phyloP scores from a whole-genome alignment of 139 green algal species.

The Closterium sp. region DNA sequence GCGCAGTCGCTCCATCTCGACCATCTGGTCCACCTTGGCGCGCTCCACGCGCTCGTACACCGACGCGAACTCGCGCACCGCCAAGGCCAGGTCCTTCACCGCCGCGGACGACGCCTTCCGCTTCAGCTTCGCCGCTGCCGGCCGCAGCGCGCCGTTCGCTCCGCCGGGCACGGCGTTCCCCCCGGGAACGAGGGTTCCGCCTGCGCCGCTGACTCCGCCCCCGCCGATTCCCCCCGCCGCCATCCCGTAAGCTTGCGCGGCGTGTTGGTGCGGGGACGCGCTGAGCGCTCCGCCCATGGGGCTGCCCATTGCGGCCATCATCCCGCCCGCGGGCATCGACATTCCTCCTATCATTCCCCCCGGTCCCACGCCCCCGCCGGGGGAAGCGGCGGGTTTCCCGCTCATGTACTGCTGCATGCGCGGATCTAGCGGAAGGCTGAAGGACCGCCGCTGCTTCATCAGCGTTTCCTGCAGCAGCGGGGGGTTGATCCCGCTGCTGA shows the following conservation, averaged over 20 bases:
- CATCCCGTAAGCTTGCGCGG: not conserved
- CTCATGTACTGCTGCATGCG: too few relatives aligned
- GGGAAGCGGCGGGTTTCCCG: too few relatives aligned
- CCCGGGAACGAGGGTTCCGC: not conserved
- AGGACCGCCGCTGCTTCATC: not conserved
- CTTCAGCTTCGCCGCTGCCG: constrained; percentile 3
- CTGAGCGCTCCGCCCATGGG: too few relatives aligned
- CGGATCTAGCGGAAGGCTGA: too few relatives aligned
- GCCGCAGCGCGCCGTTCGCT: not conserved
- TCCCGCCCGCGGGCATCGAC: too few relatives aligned
- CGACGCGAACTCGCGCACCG: constrained; percentile 18
- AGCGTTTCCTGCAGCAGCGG: not conserved
- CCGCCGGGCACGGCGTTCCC: not conserved
- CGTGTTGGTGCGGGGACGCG: not conserved
- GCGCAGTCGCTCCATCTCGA: constrained; percentile 23
- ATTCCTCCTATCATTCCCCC: too few relatives aligned
- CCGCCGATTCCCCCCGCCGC: not conserved
- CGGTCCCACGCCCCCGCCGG: too few relatives aligned
- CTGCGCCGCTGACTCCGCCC: not conserved
- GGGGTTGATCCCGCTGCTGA: not conserved
- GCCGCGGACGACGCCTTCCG: not conserved
- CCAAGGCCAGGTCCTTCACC: constrained; percentile 1
- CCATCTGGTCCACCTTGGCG: not conserved
- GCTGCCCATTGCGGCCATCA: too few relatives aligned
- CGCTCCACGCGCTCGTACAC: constrained; percentile 17